Evolutionary conservation across 108 stramenopile species (phyloP).

Genomic region (Conticribra weissflogii): DNA sequence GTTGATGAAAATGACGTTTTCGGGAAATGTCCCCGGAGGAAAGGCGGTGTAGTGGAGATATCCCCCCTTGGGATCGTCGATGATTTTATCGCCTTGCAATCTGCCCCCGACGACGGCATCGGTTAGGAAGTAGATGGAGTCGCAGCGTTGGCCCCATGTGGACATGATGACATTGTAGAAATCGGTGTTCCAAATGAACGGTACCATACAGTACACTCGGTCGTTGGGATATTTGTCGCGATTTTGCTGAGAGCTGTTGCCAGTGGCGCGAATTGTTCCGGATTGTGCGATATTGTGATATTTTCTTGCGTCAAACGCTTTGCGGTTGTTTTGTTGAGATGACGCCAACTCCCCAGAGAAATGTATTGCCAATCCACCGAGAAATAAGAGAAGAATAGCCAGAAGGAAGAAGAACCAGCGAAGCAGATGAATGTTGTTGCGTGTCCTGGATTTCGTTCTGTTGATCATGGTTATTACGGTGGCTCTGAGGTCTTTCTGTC

Average conservation of each 20-base stretch:
- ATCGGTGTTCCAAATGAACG: conserved; percentile 16
- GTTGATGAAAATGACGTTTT: conserved; percentile 28
- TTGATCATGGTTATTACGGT: too few species aligned
- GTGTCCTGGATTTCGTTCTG: too few species aligned
- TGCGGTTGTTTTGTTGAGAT: too few species aligned
- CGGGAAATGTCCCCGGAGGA: conserved; percentile 23
- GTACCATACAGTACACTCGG: conserved; percentile 26
- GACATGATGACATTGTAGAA: conserved; percentile 27
- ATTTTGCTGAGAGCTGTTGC: conserved; percentile 1
- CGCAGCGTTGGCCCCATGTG: conserved; percentile 43
- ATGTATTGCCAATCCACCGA: too few species aligned
- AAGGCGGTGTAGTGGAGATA: conserved; percentile 21
- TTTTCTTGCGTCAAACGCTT: too few species aligned
- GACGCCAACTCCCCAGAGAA: too few species aligned
- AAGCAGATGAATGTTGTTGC: too few species aligned
- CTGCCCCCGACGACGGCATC: conserved; percentile 21
- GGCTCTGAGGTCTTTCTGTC: too few species aligned
- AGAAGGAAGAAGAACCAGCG: too few species aligned
- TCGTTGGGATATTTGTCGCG: conserved; percentile 11
- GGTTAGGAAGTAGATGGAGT: conserved; percentile 33
- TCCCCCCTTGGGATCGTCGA: neutral
- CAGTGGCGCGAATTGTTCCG: too few species aligned
- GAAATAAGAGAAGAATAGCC: too few species aligned
- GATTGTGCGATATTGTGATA: too few species aligned
- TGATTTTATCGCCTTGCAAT: conserved; percentile 1